Evolutionary conservation across 352 stramenopile species (phyloP), one percentile per base, ranked within the genome.

Genomic region (Globisporangium paroecandrum): DNA sequence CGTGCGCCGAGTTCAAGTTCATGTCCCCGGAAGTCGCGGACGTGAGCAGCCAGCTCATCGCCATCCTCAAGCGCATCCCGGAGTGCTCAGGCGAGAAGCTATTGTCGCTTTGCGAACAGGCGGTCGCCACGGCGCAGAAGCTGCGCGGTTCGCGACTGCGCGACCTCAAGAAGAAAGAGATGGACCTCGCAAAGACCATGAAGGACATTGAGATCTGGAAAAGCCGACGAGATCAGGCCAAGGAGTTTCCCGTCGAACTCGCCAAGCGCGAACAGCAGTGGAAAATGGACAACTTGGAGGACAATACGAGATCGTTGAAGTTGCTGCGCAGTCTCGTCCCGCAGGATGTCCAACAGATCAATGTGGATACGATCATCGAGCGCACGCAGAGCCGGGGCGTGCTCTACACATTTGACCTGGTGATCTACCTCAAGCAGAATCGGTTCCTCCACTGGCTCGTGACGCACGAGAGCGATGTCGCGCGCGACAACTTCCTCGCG

Each of bases 381-480:
- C 69, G 70, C 41, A 81, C 83, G 9, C 65, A 64, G 1, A 34
- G 8, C 0, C 61, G 61, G 15, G 67, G 66, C 3, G 77, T 86
- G 22, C 74, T 94, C n/a, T 89, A 79, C 72, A 89, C 86, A 20
- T 87, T 88, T 64, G 86, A 94, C 41, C 69, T 94, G 34, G 84
- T 81, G 43, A 64, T 76, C 6, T 94, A 94, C 71, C 69, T 94
- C 68, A 94, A 94, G 70, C 79, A 87, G 56, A 93, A 94, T 62
- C 76, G 77, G 9, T 77, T 93, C 24, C 69, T 94, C 38, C 86
- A 93, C 32, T 94, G 86, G 84, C 60, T 94, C 24, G 78, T 91
- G 25, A 91, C 82, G 4, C 86, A 94, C 67, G 77, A 83, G 70
- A 78, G 75, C 47, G 86, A 94, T 64, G 78, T 93, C 24, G 69